These are phyloP conservation scores for Pistacia atlantica DNA, from an alignment of 345 rosid species.

Conservation along the genomic window DNA sequence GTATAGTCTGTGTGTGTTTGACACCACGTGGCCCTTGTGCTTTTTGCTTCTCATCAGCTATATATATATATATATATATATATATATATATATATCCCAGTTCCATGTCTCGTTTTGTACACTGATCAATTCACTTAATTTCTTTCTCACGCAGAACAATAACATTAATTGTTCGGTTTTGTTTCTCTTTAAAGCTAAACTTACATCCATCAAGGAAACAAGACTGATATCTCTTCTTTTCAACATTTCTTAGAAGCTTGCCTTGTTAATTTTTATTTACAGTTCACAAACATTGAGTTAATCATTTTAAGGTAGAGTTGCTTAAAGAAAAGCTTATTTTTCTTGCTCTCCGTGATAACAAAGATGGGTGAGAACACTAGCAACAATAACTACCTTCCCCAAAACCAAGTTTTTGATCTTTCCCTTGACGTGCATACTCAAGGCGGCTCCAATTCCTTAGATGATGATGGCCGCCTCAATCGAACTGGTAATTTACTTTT, in stretches of 20 bases:
- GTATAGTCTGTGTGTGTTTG: background rate
- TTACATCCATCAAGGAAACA: background rate
- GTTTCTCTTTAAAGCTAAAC: background rate
- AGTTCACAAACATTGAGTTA: slow-evolving; percentile 24
- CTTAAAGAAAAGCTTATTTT: too few relatives aligned
- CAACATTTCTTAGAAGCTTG: background rate
- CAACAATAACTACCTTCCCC: too few relatives aligned
- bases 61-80: background rate
- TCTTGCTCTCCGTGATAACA: too few relatives aligned
- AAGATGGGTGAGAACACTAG: too few relatives aligned
- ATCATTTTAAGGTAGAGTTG: too few relatives aligned
- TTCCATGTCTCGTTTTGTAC: background rate
- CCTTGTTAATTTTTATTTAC: slow-evolving; percentile 32
- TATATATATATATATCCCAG: background rate
- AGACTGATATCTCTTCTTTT: background rate
- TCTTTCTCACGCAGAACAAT: background rate
- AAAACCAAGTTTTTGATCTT: too few relatives aligned
- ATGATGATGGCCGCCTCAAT: too few relatives aligned
- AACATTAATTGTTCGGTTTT: too few relatives aligned
- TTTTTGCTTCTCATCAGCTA: background rate
- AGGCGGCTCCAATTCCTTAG: too few relatives aligned
- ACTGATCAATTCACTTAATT: background rate
- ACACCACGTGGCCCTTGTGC: background rate
- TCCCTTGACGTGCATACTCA: too few relatives aligned
- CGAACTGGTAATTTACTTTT: too few relatives aligned